These are phyloP conservation scores for Achlya hypogyna DNA, from an alignment of 352 stramenopile genomes.

Conservation along the genomic window DNA sequence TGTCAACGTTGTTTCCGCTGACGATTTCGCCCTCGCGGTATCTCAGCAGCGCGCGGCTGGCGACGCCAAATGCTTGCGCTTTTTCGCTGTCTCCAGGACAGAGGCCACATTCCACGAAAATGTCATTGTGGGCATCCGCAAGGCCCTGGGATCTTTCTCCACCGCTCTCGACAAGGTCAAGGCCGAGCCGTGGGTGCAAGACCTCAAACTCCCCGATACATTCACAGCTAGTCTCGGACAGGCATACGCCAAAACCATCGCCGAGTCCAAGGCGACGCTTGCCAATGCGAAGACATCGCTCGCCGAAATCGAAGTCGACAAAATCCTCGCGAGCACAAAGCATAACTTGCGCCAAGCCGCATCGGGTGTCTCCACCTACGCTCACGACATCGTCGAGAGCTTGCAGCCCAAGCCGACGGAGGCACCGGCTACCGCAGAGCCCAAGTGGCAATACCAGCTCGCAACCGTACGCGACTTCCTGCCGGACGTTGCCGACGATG, in stretches of 20 bases:
- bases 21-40: constrained; percentile 54
- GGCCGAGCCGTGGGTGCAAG: constrained; percentile 26
- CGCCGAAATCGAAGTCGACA: constrained; percentile 74
- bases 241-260: constrained; percentile 28
- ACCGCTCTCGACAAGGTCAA: constrained; percentile 76
- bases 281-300: constrained; percentile 39
- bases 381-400: constrained; percentile 63
- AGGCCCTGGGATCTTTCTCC: constrained; percentile 71
- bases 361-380: constrained; percentile 59
- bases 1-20: constrained; percentile 57
- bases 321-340: constrained; percentile 68
- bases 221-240: constrained; percentile 7
- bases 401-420: constrained; percentile 32
- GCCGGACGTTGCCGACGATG: constrained; percentile 36
- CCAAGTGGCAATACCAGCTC: constrained; percentile 63
- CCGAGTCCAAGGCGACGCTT: constrained; percentile 32
- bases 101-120: constrained; percentile 69
- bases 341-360: constrained; percentile 66
- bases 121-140: constrained; percentile 65
- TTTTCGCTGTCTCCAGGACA: constrained; percentile 46
- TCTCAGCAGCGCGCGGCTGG: constrained; percentile 31
- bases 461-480: constrained; percentile 71
- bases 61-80: constrained; percentile 46
- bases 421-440: neutral
- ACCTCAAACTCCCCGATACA: constrained; percentile 23